Percentiles rank a stretch among this genome's conserved stretches.
These are phyloP conservation scores for Coemansia sp. DNA, from an alignment of 192 early-diverging fungal species.

Conservation along the genomic window DNA sequence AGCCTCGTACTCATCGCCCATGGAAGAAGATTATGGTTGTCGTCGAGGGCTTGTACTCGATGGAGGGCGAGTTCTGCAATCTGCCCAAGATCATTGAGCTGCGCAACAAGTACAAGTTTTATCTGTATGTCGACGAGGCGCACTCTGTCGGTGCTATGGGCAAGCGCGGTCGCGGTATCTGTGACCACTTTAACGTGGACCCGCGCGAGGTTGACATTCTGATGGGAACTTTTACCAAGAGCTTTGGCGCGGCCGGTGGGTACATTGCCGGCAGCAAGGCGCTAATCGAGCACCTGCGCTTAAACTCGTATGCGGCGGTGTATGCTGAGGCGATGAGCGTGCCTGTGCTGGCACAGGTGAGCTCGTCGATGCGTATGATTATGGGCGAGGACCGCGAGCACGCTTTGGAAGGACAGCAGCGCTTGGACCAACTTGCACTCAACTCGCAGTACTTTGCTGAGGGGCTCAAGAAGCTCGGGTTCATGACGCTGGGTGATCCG, in stretches of 20 bases:
- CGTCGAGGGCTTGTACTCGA: conserved; percentile 95
- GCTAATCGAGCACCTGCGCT: conserved; percentile 77
- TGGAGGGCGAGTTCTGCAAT: conserved; percentile 93
- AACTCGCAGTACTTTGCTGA: conserved; percentile 85
- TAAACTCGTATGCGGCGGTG: conserved; percentile 77
- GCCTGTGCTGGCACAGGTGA: conserved; percentile 87
- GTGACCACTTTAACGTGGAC: conserved; percentile 93
- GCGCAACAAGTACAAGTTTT: conserved; percentile 91
- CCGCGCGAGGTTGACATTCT: conserved; percentile 87
- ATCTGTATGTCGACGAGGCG: conserved; percentile 96
- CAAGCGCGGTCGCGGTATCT: conserved; percentile 89
- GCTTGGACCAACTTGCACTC: conserved; percentile 81
- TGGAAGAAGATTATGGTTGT: conserved; percentile 99
- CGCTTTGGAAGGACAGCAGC: conserved; percentile 75
- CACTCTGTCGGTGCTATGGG: conserved; percentile 96
- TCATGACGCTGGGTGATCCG: conserved; percentile 85
- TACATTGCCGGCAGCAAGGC: conserved; percentile 80
- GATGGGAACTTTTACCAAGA: conserved; percentile 99
- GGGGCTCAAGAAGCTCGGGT: conserved; percentile 78
- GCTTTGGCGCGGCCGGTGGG: conserved; percentile 95
- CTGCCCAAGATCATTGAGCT: conserved; percentile 86
- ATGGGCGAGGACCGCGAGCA: conserved; percentile 83
- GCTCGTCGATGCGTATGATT: conserved; percentile 82
- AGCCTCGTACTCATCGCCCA: conserved; percentile 95
- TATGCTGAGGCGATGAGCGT: conserved; percentile 90